Percentiles rank a stretch among this genome's conserved stretches.
These are phyloP conservation scores for Nannizzia gypsea DNA, from an alignment of 2,329 filamentous ascomycete genomes.

Conservation along the genomic window DNA sequence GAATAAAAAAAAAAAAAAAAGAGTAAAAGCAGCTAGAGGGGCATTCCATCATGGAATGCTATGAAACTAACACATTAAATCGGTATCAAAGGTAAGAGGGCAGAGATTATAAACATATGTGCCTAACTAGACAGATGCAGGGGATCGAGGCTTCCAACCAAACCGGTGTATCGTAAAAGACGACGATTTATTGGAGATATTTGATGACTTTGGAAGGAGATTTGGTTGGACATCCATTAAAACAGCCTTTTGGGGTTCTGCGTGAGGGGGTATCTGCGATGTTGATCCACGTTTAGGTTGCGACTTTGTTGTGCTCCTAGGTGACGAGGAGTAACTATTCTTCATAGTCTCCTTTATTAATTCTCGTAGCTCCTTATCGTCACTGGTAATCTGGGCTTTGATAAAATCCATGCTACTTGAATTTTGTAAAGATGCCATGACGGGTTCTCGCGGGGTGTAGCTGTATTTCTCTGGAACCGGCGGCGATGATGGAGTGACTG, in stretches of 20 bases:
- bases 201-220: conserved; percentile 18
- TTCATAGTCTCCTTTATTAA: conserved; percentile 54
- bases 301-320: conserved; percentile 4
- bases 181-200: conserved; percentile 6
- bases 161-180: conserved; percentile 9
- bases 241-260: conserved; percentile 34
- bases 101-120: neutral
- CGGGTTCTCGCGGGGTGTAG: conserved; percentile 61
- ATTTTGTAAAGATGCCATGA: conserved; percentile 62
- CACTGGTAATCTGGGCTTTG: conserved; percentile 67
- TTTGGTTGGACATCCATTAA: conserved; percentile 34
- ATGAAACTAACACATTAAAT: neutral
- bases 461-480: conserved; percentile 50
- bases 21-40: neutral
- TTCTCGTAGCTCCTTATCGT: conserved; percentile 60
- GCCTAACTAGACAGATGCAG: neutral
- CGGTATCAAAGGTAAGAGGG: too few species aligned
- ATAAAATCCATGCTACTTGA: conserved; percentile 52
- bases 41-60: neutral
- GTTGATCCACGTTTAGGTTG: neutral
- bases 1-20: neutral
- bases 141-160: conserved; percentile 12
- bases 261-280: conserved; percentile 21
- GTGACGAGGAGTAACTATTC: conserved; percentile 15
- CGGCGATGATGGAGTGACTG: conserved; percentile 44